Evolutionary conservation across 257 asterid genomes (phyloP).

Genomic region (Petunia secreta): DNA sequence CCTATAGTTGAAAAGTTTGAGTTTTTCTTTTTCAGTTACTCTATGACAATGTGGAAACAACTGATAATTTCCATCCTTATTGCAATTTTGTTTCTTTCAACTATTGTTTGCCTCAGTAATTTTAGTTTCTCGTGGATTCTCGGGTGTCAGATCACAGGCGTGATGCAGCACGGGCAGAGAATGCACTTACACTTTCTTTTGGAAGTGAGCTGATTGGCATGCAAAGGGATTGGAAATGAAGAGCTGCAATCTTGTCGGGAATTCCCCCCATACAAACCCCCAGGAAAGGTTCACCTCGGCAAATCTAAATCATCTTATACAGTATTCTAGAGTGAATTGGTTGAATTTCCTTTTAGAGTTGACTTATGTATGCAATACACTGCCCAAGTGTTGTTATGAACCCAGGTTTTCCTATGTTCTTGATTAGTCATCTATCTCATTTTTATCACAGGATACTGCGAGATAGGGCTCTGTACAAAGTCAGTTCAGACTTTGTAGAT

Average conservation of each 20-base stretch:
- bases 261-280: constrained; percentile 76
- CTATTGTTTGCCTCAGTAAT: constrained; percentile 1
- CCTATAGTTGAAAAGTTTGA: constrained; percentile 18
- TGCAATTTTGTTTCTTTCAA: not conserved
- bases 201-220: constrained; percentile 98
- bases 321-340: constrained; percentile 12
- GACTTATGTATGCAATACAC: not conserved
- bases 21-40: not conserved
- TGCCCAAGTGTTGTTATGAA: not conserved
- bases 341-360: not conserved
- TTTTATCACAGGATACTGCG: constrained; percentile 72
- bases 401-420: not conserved
- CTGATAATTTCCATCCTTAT: not conserved
- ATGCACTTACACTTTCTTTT: constrained; percentile 77
- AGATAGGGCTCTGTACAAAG: constrained; percentile 92
- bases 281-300: constrained; percentile 72
- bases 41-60: not conserved
- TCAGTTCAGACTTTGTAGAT: constrained; percentile 90
- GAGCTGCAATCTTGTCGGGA: constrained; percentile 95
- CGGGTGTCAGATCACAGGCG: constrained; percentile 79
- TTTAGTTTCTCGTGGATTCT: constrained; percentile 20
- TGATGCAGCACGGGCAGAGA: constrained; percentile 95
- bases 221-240: constrained; percentile 99
- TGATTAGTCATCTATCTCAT: not conserved
- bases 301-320: constrained; percentile 12